Conservation (phyloP, 352 stramenopile genomes). For the Labyrinthula sp. region DNA sequence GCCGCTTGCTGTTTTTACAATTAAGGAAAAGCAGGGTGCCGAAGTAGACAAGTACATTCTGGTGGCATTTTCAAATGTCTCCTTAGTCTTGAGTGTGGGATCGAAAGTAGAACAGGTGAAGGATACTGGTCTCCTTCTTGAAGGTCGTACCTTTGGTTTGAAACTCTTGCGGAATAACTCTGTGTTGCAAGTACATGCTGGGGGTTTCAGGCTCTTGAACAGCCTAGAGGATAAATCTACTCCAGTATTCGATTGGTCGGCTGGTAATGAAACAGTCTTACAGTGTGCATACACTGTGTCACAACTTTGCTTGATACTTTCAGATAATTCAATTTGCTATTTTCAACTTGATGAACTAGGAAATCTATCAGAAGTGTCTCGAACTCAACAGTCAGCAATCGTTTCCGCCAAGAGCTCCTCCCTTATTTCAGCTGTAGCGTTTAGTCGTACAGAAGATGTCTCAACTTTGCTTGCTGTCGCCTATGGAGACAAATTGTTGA, state of each 20-base stretch:
- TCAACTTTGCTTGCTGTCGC: conserved; percentile 26
- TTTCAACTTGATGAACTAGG: conserved; percentile 81
- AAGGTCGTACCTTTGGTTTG: conserved; percentile 78
- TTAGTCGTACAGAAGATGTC: neutral
- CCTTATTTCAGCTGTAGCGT: conserved; percentile 78
- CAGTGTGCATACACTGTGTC: conserved; percentile 84
- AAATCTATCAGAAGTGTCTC: conserved; percentile 76
- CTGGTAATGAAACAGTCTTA: conserved; percentile 35
- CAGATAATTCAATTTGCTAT: conserved; percentile 66
- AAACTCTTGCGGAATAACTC: conserved; percentile 74
- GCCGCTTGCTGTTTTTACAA: conserved; percentile 77
- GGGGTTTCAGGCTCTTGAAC: conserved; percentile 2
- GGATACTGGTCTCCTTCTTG: conserved; percentile 75
- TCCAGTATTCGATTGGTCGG: neutral
- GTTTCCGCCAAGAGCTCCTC: conserved; percentile 68
- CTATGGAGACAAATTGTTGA: conserved; percentile 47
- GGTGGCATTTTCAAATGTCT: conserved; percentile 96
- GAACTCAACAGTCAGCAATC: conserved; percentile 78
- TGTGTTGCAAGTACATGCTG: conserved; percentile 53
- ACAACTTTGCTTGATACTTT: conserved; percentile 84
- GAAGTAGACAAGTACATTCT: conserved; percentile 68
- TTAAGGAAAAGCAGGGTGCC: conserved; percentile 48
- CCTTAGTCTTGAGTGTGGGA: conserved; percentile 81
- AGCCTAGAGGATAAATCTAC: conserved; percentile 3
- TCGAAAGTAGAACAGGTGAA: conserved; percentile 83